Evolutionary conservation across 805 yeast genomes (phyloP).

Genomic region (Saccharomyces eubayanus): DNA sequence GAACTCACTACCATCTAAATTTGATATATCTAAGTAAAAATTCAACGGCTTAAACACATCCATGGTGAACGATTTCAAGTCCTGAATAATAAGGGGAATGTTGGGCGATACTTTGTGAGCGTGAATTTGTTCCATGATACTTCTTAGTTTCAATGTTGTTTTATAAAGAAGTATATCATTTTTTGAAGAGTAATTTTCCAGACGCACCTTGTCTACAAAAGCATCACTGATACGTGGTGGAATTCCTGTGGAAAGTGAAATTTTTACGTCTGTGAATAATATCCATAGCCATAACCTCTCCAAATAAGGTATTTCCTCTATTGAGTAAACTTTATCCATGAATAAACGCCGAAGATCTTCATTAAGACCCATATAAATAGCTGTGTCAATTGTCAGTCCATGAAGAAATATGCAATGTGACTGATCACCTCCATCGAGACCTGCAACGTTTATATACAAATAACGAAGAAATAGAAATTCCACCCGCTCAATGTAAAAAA

Average conservation of each 20-base stretch:
- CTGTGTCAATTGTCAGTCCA: constrained; percentile 3
- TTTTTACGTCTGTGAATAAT: constrained; percentile 8
- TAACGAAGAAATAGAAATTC: constrained; percentile 5
- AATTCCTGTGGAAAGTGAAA: constrained; percentile 6
- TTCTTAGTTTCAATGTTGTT: constrained; percentile 1
- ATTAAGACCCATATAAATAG: constrained; percentile 9
- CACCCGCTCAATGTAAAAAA: constrained; percentile 3
- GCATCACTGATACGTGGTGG: constrained; percentile 5
- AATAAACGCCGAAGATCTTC: constrained; percentile 3
- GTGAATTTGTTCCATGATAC: neutral
- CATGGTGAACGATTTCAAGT: neutral
- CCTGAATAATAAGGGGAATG: neutral
- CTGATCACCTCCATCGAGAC: constrained; percentile 8
- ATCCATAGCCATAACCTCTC: constrained; percentile 9
- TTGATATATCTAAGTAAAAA: neutral
- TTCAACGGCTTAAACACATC: neutral
- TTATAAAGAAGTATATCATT: neutral
- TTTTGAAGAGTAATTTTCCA: neutral
- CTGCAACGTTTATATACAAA: constrained; percentile 4
- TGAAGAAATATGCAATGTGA: constrained; percentile 4
- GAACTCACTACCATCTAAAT: neutral
- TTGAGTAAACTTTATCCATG: neutral
- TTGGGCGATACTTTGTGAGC: neutral
- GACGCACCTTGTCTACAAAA: neutral
- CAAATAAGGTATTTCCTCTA: constrained; percentile 4